phyloP scores from a whole-genome alignment of 768 basidiomycete genomes.

The Rhizopogon roseolus region DNA sequence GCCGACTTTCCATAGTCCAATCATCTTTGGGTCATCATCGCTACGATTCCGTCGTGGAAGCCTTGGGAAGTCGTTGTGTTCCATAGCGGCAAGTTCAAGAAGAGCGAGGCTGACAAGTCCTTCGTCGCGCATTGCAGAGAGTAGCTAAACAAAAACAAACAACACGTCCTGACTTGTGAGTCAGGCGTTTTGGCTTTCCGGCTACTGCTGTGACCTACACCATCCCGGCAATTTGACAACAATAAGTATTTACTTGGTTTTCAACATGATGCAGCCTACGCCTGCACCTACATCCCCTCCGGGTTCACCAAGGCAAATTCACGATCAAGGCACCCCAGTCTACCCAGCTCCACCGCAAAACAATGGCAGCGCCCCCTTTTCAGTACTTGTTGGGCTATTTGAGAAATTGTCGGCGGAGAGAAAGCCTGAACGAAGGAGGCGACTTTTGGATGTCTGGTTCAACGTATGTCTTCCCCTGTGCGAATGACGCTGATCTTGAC shows the following conservation, averaged over 20 bases:
- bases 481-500: constrained; percentile 4
- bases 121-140: not conserved
- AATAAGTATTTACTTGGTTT: not conserved
- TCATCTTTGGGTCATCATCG: constrained; percentile 53
- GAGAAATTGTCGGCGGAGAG: constrained; percentile 68
- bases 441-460: constrained; percentile 74
- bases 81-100: not conserved
- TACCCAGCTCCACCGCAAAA: constrained; percentile 63
- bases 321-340: constrained; percentile 23
- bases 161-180: constrained; percentile 9
- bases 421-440: constrained; percentile 70
- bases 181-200: not conserved
- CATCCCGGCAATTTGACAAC: not conserved
- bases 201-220: not conserved
- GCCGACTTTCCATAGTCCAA: constrained; percentile 82
- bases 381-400: constrained; percentile 66
- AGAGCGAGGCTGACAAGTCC: not conserved
- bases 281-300: constrained; percentile 62
- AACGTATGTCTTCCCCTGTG: constrained; percentile 45
- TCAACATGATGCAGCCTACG: constrained; percentile 53
- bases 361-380: constrained; percentile 64
- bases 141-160: constrained; percentile 13
- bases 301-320: constrained; percentile 32
- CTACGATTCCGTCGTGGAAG: constrained; percentile 23
- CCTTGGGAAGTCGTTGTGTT: constrained; percentile 21